phyloP scores from a whole-genome alignment of 2,329 filamentous ascomycete species.

The Dothideomycetes sp. region DNA sequence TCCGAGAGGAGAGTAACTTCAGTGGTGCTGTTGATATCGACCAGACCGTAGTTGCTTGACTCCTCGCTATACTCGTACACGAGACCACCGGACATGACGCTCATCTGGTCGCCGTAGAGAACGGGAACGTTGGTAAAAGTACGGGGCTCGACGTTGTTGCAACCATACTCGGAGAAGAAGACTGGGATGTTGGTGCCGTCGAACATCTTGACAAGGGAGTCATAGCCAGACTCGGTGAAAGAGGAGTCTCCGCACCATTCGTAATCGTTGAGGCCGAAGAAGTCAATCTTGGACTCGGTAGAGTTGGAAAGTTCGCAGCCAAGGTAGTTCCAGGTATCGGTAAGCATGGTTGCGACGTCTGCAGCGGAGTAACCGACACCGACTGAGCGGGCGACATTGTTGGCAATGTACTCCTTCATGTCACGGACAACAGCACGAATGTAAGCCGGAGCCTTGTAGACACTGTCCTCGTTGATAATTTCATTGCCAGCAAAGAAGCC shows the following conservation, averaged over 20 bases:
- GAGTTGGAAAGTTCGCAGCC: conserved; percentile 47
- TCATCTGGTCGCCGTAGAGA: conserved; percentile 60
- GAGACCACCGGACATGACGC: conserved; percentile 57
- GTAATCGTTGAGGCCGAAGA: conserved; percentile 64
- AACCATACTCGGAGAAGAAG: conserved; percentile 60
- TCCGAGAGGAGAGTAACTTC: conserved; percentile 28
- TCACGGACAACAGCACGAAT: conserved; percentile 54
- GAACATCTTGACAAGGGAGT: conserved; percentile 52
- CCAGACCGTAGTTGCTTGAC: conserved; percentile 41
- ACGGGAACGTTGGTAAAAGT: conserved; percentile 44
- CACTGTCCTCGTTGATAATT: conserved; percentile 43
- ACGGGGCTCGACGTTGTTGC: conserved; percentile 6
- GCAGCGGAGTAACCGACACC: conserved; percentile 62
- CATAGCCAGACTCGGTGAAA: conserved; percentile 47
- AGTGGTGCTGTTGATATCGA: conserved; percentile 26
- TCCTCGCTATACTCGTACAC: conserved; percentile 70
- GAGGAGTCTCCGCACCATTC: conserved; percentile 60
- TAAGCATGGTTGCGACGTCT: conserved; percentile 61
- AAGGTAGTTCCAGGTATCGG: conserved; percentile 68
- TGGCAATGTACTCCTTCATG: conserved; percentile 56
- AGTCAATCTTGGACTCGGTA: conserved; percentile 39
- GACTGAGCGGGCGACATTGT: conserved; percentile 45
- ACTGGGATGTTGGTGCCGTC: conserved; percentile 51
- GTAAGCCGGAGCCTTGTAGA: conserved; percentile 41
- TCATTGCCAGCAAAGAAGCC: conserved; percentile 60